phyloP scores from a whole-genome alignment of 179 eudicot species.

The Beta lomatogona region DNA sequence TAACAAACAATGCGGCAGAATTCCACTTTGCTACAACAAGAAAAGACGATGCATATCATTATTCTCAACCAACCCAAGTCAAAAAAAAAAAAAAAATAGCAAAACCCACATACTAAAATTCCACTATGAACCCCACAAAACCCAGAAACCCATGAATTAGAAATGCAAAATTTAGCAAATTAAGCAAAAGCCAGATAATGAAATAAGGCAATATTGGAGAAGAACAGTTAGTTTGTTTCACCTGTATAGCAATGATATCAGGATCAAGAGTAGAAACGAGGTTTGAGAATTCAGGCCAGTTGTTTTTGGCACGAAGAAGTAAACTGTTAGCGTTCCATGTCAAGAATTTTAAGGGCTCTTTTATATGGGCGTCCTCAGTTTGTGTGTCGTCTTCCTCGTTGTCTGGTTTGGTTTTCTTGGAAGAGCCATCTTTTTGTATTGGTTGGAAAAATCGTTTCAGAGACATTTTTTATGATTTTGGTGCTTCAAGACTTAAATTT shows the following conservation, averaged over 20 bases:
- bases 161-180: slow-evolving; percentile 20
- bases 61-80: neutral
- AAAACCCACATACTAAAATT: slow-evolving; percentile 5
- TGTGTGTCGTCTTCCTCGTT: slow-evolving; percentile 21
- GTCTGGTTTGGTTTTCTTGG: slow-evolving; percentile 50
- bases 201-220: neutral
- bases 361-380: slow-evolving; percentile 23
- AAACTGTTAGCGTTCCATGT: slow-evolving; percentile 98
- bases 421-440: slow-evolving; percentile 69
- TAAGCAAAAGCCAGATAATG: slow-evolving; percentile 12
- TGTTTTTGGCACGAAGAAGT: slow-evolving; percentile 80
- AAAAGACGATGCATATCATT: slow-evolving; percentile 14
- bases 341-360: slow-evolving; percentile 84
- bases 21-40: neutral
- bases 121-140: neutral
- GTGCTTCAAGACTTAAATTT: neutral
- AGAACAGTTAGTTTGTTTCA: slow-evolving; percentile 18
- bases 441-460: slow-evolving; percentile 89
- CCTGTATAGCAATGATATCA: slow-evolving; percentile 92
- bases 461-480: slow-evolving; percentile 22
- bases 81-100: slow-evolving; percentile 4
- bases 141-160: slow-evolving; percentile 7
- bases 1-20: neutral
- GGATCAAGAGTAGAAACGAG: slow-evolving; percentile 68
- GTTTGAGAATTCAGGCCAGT: slow-evolving; percentile 76